phyloP scores from a whole-genome alignment of 345 rosid species.

The Triadica sebifera region DNA sequence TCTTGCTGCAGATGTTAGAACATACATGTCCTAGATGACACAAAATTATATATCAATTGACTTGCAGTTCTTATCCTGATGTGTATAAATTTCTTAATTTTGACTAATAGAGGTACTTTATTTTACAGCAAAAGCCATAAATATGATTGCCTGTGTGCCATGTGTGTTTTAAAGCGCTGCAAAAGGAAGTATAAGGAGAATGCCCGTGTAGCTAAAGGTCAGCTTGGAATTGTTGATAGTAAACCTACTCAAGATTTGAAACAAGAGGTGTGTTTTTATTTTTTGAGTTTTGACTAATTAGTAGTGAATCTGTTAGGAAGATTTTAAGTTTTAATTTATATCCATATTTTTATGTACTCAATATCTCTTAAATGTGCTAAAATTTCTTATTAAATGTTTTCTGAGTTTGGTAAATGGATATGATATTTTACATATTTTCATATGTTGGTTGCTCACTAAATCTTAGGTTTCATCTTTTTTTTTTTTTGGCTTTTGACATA shows the following conservation, averaged over 20 bases:
- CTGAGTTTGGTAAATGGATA: neutral
- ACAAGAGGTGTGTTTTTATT: too few relatives aligned
- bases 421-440: neutral
- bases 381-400: too few relatives aligned
- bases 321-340: too few relatives aligned
- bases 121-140: constrained; percentile 83
- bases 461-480: too few relatives aligned
- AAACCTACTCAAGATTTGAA: constrained; percentile 43
- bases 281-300: too few relatives aligned
- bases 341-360: too few relatives aligned
- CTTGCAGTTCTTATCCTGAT: neutral
- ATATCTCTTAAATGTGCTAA: too few relatives aligned
- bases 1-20: too few relatives aligned
- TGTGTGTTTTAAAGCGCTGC: constrained; percentile 82
- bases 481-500: too few relatives aligned
- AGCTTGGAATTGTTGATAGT: constrained; percentile 38
- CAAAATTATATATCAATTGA: neutral
- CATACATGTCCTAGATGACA: neutral
- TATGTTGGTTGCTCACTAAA: too few relatives aligned
- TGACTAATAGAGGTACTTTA: neutral
- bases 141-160: constrained; percentile 89
- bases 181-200: constrained; percentile 83
- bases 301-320: too few relatives aligned
- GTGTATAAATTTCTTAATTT: neutral
- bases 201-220: constrained; percentile 56